Evolutionary conservation across 2,329 filamentous ascomycete genomes (phyloP).

Genomic region (Endoconidiophora laricicola): DNA sequence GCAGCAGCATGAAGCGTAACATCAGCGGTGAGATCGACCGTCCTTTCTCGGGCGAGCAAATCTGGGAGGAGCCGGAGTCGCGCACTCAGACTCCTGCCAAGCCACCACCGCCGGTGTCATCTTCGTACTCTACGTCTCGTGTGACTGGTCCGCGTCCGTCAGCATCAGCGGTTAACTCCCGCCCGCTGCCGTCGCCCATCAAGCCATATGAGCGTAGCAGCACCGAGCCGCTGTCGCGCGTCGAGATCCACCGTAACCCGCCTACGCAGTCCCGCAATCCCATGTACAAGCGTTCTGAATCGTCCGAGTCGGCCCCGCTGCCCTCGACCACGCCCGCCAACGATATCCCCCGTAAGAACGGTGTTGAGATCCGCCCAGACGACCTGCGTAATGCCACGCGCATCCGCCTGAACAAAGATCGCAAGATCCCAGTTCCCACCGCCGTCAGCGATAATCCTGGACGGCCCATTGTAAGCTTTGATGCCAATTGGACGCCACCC

Average conservation of each 20-base stretch:
- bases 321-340: background rate
- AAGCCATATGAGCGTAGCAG: conserved; percentile 22
- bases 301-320: background rate
- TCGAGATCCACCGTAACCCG: conserved; percentile 72
- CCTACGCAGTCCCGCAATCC: conserved; percentile 71
- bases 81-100: conserved; percentile 13
- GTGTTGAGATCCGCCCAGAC: conserved; percentile 66
- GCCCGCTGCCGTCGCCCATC: conserved; percentile 25
- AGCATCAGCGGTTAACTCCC: conserved; percentile 3
- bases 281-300: conserved; percentile 33
- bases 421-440: conserved; percentile 75
- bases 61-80: conserved; percentile 72
- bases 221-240: conserved; percentile 30
- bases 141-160: conserved; percentile 5
- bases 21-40: conserved; percentile 50
- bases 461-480: conserved; percentile 93
- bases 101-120: background rate
- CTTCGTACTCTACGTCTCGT: conserved; percentile 12
- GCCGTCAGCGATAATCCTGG: conserved; percentile 81
- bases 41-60: conserved; percentile 59
- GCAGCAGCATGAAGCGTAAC: conserved; percentile 52
- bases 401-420: conserved; percentile 62
- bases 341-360: conserved; percentile 39
- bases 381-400: conserved; percentile 84
- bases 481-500: conserved; percentile 62